A percentile compares a stretch with the other conserved stretches of the same genome.
Evolutionary conservation across 139 green algal species (phyloP).

Genomic region (Chlorella sp.): DNA sequence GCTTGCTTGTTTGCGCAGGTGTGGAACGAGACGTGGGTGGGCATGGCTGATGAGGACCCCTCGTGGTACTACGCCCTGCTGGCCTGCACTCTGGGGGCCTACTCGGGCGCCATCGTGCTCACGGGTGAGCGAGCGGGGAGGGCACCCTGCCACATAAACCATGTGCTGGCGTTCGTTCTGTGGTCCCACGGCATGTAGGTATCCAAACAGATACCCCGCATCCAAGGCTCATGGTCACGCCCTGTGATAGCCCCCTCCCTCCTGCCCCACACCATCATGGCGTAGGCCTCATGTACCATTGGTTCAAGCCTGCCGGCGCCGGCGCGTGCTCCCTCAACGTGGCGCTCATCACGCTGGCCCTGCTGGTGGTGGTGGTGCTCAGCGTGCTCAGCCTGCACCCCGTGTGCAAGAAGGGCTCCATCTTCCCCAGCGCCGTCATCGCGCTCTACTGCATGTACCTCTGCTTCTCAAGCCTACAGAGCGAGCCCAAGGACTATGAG

Average conservation of each 20-base stretch:
- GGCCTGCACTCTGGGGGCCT: constrained; percentile 62
- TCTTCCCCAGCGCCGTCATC: constrained; percentile 86
- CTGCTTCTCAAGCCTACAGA: constrained; percentile 74
- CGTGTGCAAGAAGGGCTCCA: constrained; percentile 45
- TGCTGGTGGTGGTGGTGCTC: constrained; percentile 67
- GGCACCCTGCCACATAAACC: no score
- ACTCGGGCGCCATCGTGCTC: constrained; percentile 47
- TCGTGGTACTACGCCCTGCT: constrained; percentile 82
- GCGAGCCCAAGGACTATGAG: constrained; percentile 79
- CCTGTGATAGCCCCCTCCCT: no score
- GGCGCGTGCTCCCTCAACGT: constrained; percentile 86
- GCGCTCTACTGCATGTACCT: constrained; percentile 90
- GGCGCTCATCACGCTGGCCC: constrained; percentile 66
- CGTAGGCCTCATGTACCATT: constrained; percentile 78
- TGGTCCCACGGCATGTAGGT: no score
- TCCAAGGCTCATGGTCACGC: no score
- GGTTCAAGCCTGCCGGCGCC: constrained; percentile 74
- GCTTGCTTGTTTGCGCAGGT: background rate
- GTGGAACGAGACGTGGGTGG: constrained; percentile 83
- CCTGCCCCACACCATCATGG: no score
- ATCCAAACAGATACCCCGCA: no score
- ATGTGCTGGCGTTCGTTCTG: no score
- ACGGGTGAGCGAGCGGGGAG: constrained; percentile 19
- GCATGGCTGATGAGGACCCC: constrained; percentile 67
- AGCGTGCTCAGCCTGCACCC: constrained; percentile 58